Conservation (phyloP, 139 green algal genomes). For the Nannochloris sp. region DNA sequence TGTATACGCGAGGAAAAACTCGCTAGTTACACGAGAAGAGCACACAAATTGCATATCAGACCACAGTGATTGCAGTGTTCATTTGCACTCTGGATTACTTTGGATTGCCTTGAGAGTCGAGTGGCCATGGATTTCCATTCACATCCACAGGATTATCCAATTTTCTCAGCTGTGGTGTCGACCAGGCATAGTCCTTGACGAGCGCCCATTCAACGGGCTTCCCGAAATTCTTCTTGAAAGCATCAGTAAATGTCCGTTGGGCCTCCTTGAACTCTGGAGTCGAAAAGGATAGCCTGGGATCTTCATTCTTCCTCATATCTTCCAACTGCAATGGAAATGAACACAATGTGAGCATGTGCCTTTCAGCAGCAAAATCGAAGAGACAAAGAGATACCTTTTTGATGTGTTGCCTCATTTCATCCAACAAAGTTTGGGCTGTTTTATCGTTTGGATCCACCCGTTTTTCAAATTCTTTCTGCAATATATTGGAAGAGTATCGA, state of each 20-base stretch:
- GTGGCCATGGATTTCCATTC: conserved; percentile 68
- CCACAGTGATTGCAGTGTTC: too few species aligned
- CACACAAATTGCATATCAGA: too few species aligned
- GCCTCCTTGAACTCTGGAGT: conserved; percentile 94
- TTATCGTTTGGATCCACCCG: conserved; percentile 58
- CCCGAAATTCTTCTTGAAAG: conserved; percentile 93
- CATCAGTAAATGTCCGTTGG: conserved; percentile 77
- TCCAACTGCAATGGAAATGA: conserved; percentile 54
- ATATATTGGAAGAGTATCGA: neutral
- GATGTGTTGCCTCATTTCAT: conserved; percentile 77
- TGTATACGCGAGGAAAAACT: too few species aligned
- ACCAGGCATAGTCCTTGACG: conserved; percentile 78
- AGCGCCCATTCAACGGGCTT: conserved; percentile 80
- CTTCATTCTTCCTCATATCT: conserved; percentile 71
- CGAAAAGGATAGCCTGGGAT: conserved; percentile 83
- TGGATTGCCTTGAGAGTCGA: conserved; percentile 42
- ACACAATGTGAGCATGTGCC: neutral
- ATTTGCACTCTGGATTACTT: conserved; percentile 28
- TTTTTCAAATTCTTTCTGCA: conserved; percentile 15
- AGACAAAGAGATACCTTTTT: conserved; percentile 57
- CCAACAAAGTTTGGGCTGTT: conserved; percentile 63
- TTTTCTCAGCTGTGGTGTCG: conserved; percentile 59
- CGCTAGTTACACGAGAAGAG: too few species aligned
- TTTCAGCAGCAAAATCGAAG: neutral
- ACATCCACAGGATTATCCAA: conserved; percentile 61